These are phyloP conservation scores for Parastagonospora avenae DNA, from an alignment of 2,329 filamentous ascomycete genomes.

Conservation along the genomic window DNA sequence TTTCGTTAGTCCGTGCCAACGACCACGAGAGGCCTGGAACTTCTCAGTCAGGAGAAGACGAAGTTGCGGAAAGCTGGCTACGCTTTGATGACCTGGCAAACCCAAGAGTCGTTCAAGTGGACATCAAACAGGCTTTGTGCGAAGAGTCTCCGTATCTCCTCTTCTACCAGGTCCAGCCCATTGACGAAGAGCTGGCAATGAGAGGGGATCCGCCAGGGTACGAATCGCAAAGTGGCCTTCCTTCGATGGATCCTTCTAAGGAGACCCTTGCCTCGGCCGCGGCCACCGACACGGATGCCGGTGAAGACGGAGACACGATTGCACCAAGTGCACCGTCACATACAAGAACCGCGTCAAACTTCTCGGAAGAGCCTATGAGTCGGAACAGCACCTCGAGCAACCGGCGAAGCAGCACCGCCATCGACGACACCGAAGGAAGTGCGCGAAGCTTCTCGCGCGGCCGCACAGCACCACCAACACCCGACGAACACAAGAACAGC, in stretches of 20 bases:
- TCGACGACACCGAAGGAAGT: slow-evolving; percentile 46
- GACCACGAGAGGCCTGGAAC: slow-evolving; percentile 45
- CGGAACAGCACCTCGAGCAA: slow-evolving; percentile 46
- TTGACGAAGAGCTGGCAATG: slow-evolving; percentile 67
- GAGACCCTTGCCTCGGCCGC: slow-evolving; percentile 34
- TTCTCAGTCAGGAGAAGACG: slow-evolving; percentile 51
- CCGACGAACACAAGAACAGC: slow-evolving; percentile 48
- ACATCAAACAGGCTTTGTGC: slow-evolving; percentile 77
- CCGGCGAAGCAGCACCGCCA: slow-evolving; percentile 47
- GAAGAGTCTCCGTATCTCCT: slow-evolving; percentile 93
- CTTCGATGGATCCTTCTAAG: slow-evolving; percentile 29
- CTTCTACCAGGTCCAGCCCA: slow-evolving; percentile 93
- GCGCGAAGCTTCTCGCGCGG: slow-evolving; percentile 34
- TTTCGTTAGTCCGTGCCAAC: slow-evolving; percentile 81
- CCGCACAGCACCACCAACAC: slow-evolving; percentile 48
- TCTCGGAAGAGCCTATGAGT: slow-evolving; percentile 30
- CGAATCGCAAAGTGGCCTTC: slow-evolving; percentile 34
- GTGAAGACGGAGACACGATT: no score
- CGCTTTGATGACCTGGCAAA: slow-evolving; percentile 86
- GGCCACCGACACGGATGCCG: slow-evolving; percentile 22
- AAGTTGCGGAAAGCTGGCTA: slow-evolving; percentile 69
- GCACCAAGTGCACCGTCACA: slow-evolving; percentile 25
- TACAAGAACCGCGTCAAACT: slow-evolving; percentile 15
- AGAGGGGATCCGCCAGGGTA: slow-evolving; percentile 50
- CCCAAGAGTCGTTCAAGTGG: slow-evolving; percentile 73